Evolutionary conservation across 2,329 filamentous ascomycete species (phyloP), one percentile per base, ranked within the genome.

Genomic region (Claviceps pusilla): DNA sequence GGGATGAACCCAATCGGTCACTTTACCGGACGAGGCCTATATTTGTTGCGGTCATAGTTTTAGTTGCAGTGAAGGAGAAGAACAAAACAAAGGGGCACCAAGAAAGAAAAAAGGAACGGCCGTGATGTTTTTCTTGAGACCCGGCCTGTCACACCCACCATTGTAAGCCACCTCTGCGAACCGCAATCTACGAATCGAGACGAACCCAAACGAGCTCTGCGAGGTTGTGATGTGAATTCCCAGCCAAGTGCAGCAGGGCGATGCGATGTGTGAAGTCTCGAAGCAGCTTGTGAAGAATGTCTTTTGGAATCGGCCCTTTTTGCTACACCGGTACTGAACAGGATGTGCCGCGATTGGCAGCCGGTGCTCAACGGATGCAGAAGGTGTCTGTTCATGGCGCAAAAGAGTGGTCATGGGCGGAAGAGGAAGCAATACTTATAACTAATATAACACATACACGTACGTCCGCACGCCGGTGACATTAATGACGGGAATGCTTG

Each of bases 1-100:
- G 48, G 80, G 84, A 58, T 81, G 76, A 52, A 93, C 89, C 89
- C 89, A 95, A 64, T 91, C 81, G 48, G 89, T 90, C 67, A 95
- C 42, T 24, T 57, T 59, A 28, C 47, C 52, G 33, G 51, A 48
- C 28, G 49, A 53, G 46, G 57, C 33, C 57, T 58, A 51, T 29
- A 11, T 31, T 41, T 29, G 16, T 31, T 41, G 7, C 9, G 3
- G 46, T 24, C 35, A 43, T 43, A 37, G 43, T 46, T 37, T 45
- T 29, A 35, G 47, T 7, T n/a, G 1, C 33, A 16, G 16, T 3
- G 24, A 49, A 14, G n/a, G 12, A 49, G 4, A 31, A 24, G 24
- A 24, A 24, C 24, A 2, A 24, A 24, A 24, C 2, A 24, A 24
- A 24, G 24, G 24, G 24, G 12, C 19, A 7, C 4, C 12, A 51